A percentile compares a stretch with the other conserved stretches of the same genome.
phyloP scores from a whole-genome alignment of 768 basidiomycete genomes.

The Lentinula guzmanii region DNA sequence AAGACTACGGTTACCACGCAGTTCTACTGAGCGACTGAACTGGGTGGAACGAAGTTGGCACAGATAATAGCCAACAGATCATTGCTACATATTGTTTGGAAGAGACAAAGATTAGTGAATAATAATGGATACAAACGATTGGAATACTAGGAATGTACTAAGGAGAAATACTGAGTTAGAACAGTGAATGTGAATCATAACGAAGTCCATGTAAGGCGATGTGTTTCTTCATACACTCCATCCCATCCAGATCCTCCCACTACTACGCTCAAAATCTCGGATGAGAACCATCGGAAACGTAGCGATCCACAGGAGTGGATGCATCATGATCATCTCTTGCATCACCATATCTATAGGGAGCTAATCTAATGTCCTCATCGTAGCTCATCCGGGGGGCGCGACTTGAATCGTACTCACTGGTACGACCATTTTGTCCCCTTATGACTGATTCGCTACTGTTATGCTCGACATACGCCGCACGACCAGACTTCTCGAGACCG shows the following conservation, averaged over 20 bases:
- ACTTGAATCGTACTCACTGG: slow-evolving; percentile 10
- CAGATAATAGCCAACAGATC: neutral
- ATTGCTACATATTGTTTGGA: neutral
- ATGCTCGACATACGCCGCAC: slow-evolving; percentile 11
- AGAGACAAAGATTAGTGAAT: neutral
- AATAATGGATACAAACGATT: neutral
- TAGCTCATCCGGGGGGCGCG: slow-evolving; percentile 20
- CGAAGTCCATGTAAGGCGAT: neutral
- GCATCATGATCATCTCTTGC: neutral
- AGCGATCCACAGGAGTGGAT: neutral
- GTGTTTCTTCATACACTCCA: neutral
- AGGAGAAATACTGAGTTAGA: neutral
- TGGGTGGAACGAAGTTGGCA: neutral
- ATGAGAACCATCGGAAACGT: neutral
- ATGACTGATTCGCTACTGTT: neutral
- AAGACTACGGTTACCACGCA: too few species aligned
- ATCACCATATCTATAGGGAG: slow-evolving; percentile 25
- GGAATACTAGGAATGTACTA: neutral
- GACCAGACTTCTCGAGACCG: slow-evolving; percentile 16
- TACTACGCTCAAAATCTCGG: neutral
- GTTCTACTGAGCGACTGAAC: too few species aligned
- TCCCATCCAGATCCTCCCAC: neutral
- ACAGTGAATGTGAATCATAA: neutral
- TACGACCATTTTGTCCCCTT: neutral
- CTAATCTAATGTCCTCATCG: slow-evolving; percentile 34